Conservation (phyloP, 768 basidiomycete genomes). For the Phaeotremella fagi region DNA sequence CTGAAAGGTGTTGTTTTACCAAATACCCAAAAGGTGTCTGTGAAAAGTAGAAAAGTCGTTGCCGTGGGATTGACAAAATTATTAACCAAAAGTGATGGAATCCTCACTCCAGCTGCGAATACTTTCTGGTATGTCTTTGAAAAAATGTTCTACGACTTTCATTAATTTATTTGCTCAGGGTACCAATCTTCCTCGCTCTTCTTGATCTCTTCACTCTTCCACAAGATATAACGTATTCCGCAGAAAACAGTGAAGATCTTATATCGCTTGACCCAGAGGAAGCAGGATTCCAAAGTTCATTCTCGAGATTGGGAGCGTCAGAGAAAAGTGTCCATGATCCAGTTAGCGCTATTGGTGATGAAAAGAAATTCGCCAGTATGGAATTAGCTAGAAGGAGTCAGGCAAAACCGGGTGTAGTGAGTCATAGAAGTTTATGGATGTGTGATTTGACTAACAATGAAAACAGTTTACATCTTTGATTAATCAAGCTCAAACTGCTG, state of each 20-base stretch:
- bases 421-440: slow-evolving; percentile 1
- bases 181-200: slow-evolving; percentile 62
- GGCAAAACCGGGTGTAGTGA: slow-evolving; percentile 39
- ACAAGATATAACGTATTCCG: slow-evolving; percentile 56
- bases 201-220: slow-evolving; percentile 73
- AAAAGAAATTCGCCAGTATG: slow-evolving; percentile 38
- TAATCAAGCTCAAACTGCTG: slow-evolving; percentile 15
- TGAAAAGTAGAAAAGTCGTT: slow-evolving; percentile 78
- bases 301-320: slow-evolving; percentile 81
- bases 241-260: slow-evolving; percentile 51
- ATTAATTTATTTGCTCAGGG: slow-evolving; percentile 59
- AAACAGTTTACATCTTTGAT: slow-evolving; percentile 15
- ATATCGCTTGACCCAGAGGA: slow-evolving; percentile 87
- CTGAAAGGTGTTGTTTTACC: slow-evolving; percentile 70
- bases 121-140: slow-evolving; percentile 61
- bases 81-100: slow-evolving; percentile 66
- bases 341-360: slow-evolving; percentile 48
- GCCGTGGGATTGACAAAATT: slow-evolving; percentile 74
- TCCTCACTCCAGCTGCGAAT: slow-evolving; percentile 63
- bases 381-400: slow-evolving; percentile 29
- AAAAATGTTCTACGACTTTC: too few relatives aligned
- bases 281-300: slow-evolving; percentile 89
- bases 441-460: not conserved
- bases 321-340: slow-evolving; percentile 61
- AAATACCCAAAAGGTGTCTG: slow-evolving; percentile 71